Base-by-base conservation (phyloP, 371 early-diverging fungal species). In the Cokeromyces recurvatus region DNA sequence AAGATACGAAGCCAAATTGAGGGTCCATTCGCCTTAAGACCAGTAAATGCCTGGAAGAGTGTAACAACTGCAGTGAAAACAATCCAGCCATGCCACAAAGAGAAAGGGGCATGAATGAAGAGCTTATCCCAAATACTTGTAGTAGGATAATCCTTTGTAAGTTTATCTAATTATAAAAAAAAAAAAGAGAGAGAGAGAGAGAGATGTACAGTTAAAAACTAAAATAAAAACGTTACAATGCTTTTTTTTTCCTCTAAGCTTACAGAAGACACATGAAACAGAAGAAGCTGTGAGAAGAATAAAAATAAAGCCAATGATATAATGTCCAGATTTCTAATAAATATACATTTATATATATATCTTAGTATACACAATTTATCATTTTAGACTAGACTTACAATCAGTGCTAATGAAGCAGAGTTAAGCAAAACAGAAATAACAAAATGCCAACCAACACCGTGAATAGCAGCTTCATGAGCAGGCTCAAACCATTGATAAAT, bases 71-170 rank as follows among this genome's bases (percentile, higher is more conserved):
- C 64, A 37, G 81, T 60, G 43, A 78, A 83, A 43, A 79, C 75
- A 39, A 84, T 66, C 81, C 84, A 82, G 38, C 79, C 87, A 68
- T 87, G 85, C 72, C 77, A 85, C 40, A 87, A 65, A 32, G 85
- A 83, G 72, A 87, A 80, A 38, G 87, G 87, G 27, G 83, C 79
- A 58, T 85, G 87, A 50, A 87, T 63, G 40, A 85, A 79, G 46
- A 85, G 34, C 41, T 62, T 64, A 40, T 85, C 79, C 32, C 52
- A 62, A 58, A 64, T 62, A 31, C 66, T 71, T 10, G 53, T 43
- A 21, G 74, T 59, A 15, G 77, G 69, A 27, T 66, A 66, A 38
- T 71, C 51, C 43, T 68, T 66, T 47, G 67, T 63, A 35, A 82
- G 68, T 49, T 74, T 61, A 66, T 78, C 73, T 72, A 48, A 32